Evolutionary conservation across 768 basidiomycete genomes (phyloP).

Genomic region (Infundibulicybe gibba): DNA sequence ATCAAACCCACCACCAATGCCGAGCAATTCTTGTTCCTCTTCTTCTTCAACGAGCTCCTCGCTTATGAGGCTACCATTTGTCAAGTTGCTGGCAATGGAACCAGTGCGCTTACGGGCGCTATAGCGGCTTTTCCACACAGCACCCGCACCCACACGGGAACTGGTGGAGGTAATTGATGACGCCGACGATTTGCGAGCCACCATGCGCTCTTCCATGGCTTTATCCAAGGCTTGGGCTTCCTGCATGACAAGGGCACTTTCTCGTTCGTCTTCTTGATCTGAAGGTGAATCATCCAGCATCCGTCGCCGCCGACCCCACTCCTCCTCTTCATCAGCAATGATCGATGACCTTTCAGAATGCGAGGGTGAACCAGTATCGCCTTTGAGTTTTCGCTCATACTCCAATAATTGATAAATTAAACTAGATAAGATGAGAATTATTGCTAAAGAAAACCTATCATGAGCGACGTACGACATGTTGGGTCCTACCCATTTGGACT

Average conservation of each 20-base stretch:
- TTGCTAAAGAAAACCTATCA: conserved; percentile 10
- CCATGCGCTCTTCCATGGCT: conserved; percentile 81
- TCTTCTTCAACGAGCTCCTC: conserved; percentile 83
- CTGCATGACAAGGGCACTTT: conserved; percentile 57
- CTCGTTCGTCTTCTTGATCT: conserved; percentile 49
- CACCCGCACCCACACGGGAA: conserved; percentile 63
- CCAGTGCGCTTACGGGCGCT: conserved; percentile 66
- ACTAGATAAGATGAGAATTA: conserved; percentile 34
- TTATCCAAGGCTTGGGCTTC: conserved; percentile 84
- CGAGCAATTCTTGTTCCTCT: conserved; percentile 70
- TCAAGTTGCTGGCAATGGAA: conserved; percentile 70
- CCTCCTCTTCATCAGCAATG: conserved; percentile 66
- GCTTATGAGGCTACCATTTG: conserved; percentile 66
- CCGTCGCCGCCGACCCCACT: conserved; percentile 71
- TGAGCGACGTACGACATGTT: conserved; percentile 83
- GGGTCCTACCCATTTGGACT: conserved; percentile 84
- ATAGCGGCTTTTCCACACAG: conserved; percentile 63
- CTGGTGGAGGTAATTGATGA: conserved; percentile 57
- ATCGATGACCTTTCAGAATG: conserved; percentile 53
- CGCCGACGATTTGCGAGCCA: conserved; percentile 68
- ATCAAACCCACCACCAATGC: conserved; percentile 65
- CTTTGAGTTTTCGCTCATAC: conserved; percentile 75
- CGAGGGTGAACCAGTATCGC: conserved; percentile 40
- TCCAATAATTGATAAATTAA: conserved; percentile 93
- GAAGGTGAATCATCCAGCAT: conserved; percentile 54